These are phyloP conservation scores for Starmerella powellii DNA, from an alignment of 805 yeast species.

Conservation along the genomic window DNA sequence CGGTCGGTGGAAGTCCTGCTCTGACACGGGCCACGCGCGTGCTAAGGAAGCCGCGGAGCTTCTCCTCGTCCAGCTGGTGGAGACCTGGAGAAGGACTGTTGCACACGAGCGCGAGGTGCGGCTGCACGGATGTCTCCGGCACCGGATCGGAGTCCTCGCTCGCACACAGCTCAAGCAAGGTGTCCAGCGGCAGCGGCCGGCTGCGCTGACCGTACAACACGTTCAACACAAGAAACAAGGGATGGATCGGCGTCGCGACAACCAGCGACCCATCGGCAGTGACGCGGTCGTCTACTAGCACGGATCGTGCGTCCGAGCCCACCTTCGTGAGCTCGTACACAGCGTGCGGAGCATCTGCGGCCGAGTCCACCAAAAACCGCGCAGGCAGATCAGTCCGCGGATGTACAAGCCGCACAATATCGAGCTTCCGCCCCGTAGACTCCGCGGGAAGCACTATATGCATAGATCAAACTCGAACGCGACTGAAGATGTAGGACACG, in stretches of 20 bases:
- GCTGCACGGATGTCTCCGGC: slow-evolving; percentile 11
- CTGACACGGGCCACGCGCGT: slow-evolving; percentile 12
- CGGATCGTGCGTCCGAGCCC: slow-evolving; percentile 14
- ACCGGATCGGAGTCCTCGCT: slow-evolving; percentile 11
- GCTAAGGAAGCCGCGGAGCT: slow-evolving; percentile 19
- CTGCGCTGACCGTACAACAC: slow-evolving; percentile 16
- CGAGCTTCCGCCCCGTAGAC: slow-evolving; percentile 9
- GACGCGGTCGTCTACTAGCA: slow-evolving; percentile 13
- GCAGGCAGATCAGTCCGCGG: slow-evolving; percentile 22
- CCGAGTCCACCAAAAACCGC: slow-evolving; percentile 13
- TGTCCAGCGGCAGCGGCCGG: slow-evolving; percentile 22
- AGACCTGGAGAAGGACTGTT: slow-evolving; percentile 3
- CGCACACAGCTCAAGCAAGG: slow-evolving; percentile 22
- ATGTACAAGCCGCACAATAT: slow-evolving; percentile 16
- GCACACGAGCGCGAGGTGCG: slow-evolving; percentile 11
- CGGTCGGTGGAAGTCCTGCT: slow-evolving; percentile 17
- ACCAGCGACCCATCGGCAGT: slow-evolving; percentile 19
- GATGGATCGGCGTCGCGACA: slow-evolving; percentile 25
- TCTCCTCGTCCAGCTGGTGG: slow-evolving; percentile 9
- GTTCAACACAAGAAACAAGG: slow-evolving; percentile 23
- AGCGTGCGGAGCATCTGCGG: slow-evolving; percentile 9
- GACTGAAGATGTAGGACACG: neutral
- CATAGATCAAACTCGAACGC: neutral
- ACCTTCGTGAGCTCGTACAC: slow-evolving; percentile 22
- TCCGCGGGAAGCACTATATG: slow-evolving; percentile 16